Evolutionary conservation across 2,329 filamentous ascomycete species (phyloP).

Genomic region (Leptodontidium sp.): DNA sequence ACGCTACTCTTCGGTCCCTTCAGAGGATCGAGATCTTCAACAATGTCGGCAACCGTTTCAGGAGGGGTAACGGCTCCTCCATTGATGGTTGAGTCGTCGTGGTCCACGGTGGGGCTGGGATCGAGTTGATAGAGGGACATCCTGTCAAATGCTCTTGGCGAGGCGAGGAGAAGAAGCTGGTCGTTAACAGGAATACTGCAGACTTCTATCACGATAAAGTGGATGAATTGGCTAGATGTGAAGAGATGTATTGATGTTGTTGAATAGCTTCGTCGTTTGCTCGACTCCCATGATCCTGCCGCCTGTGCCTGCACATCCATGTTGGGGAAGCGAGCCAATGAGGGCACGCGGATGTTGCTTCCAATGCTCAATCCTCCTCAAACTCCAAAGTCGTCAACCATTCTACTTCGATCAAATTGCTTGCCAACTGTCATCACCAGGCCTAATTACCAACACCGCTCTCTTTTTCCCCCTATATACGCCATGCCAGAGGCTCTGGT

Average conservation of each 20-base stretch:
- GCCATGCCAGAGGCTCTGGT: too few relatives aligned
- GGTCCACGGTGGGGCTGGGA: conserved; percentile 23
- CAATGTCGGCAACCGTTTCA: conserved; percentile 24
- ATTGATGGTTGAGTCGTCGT: conserved; percentile 28
- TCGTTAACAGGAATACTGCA: background rate
- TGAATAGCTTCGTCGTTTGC: background rate
- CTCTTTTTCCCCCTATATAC: too few relatives aligned
- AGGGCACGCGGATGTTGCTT: too few relatives aligned
- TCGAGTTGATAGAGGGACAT: conserved; percentile 22
- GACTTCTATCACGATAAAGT: too few relatives aligned
- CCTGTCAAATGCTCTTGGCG: background rate
- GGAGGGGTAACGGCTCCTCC: conserved; percentile 30
- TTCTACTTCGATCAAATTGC: too few relatives aligned
- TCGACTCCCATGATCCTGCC: background rate
- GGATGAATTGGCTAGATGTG: background rate
- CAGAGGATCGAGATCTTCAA: conserved; percentile 15
- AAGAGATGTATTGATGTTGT: background rate
- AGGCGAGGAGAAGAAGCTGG: background rate
- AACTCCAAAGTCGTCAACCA: too few relatives aligned
- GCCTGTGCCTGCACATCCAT: background rate
- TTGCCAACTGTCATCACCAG: too few relatives aligned
- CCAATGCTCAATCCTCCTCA: too few relatives aligned
- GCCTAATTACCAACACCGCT: too few relatives aligned
- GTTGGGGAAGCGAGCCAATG: background rate
- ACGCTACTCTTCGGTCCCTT: conserved; percentile 20